Conservation (phyloP, 2,329 filamentous ascomycete species). For the Neonectria neomacrospora region DNA sequence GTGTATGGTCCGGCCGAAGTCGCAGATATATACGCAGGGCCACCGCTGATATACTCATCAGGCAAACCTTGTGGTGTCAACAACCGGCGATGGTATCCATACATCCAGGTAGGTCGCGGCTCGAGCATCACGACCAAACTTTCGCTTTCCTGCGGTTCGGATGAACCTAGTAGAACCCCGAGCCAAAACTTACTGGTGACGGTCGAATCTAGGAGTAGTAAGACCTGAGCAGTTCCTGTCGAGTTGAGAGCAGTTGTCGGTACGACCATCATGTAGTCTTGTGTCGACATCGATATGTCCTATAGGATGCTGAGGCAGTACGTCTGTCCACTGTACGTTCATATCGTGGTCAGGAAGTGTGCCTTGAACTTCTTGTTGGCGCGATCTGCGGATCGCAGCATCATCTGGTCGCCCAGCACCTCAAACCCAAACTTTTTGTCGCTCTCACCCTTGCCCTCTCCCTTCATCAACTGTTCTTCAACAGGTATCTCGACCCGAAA, state of each 20-base stretch:
- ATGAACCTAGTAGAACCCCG: neutral
- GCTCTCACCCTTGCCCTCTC: constrained; percentile 31
- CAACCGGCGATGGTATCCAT: neutral
- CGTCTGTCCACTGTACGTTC: constrained; percentile 46
- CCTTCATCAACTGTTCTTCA: constrained; percentile 26
- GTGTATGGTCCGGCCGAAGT: too few species aligned
- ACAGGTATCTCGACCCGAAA: constrained; percentile 79
- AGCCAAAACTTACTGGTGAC: neutral
- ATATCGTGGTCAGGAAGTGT: constrained; percentile 81
- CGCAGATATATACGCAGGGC: neutral
- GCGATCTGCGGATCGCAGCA: constrained; percentile 82
- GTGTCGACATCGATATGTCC: neutral
- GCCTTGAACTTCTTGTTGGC: constrained; percentile 93
- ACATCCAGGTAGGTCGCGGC: neutral
- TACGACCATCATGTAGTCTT: neutral
- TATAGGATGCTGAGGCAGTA: neutral
- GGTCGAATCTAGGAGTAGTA: neutral
- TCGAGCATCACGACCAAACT: neutral
- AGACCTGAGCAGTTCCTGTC: neutral
- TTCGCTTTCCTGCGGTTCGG: neutral
- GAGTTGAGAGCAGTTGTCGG: neutral
- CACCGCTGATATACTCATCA: neutral
- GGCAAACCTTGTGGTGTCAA: neutral
- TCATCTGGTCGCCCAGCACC: constrained; percentile 87
- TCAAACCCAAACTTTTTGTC: constrained; percentile 75